Evolutionary conservation across 2,329 filamentous ascomycete genomes (phyloP).

Genomic region (Byssoonygena ceratinophila): DNA sequence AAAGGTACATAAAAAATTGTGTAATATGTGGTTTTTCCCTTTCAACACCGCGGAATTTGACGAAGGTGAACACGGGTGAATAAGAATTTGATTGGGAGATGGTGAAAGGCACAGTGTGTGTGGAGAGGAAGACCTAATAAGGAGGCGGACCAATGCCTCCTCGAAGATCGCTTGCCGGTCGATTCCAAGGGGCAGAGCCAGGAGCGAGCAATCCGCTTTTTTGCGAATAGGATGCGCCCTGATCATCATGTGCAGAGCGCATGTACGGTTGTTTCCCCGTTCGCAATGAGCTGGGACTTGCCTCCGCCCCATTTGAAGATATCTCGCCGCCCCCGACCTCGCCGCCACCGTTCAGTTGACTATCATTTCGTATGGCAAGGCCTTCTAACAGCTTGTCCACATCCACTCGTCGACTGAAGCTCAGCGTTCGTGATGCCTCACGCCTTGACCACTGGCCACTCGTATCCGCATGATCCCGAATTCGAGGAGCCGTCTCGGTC

Average conservation of each 20-base stretch:
- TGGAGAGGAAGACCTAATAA: conserved; percentile 16
- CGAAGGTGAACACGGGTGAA: background rate
- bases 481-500: background rate
- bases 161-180: conserved; percentile 1
- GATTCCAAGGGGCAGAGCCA: conserved; percentile 5
- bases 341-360: conserved; percentile 5
- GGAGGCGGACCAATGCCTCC: conserved; percentile 21
- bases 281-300: background rate
- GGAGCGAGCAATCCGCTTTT: conserved; percentile 1
- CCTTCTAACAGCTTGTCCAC: conserved; percentile 31
- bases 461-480: background rate
- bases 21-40: background rate
- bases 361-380: conserved; percentile 25
- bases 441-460: conserved; percentile 4
- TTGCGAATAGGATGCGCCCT: background rate
- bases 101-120: background rate
- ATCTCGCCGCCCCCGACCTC: background rate
- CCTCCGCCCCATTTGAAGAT: background rate
- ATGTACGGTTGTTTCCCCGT: background rate
- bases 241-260: background rate
- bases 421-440: conserved; percentile 11
- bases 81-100: background rate
- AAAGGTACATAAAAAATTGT: conserved; percentile 1
- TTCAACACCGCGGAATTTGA: background rate
- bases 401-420: conserved; percentile 22